Evolutionary conservation across 1,284 basidiomycete species (phyloP).

Genomic region (Boletellus sp.): DNA sequence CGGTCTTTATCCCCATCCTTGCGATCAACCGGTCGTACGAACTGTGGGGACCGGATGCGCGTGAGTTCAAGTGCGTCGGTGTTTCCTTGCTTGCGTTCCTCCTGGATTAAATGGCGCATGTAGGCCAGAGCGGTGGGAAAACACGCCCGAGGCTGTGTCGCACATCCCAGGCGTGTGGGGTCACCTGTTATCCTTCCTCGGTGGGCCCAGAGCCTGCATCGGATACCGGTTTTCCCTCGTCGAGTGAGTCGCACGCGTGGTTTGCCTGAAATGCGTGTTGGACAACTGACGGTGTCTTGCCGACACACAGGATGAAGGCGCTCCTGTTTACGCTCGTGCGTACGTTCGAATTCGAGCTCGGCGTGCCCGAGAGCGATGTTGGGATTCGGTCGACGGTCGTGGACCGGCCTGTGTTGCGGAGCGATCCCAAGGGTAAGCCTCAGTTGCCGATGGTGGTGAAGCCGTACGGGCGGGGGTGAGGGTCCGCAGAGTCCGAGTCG

Average conservation of each 20-base stretch:
- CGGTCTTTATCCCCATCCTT: constrained; percentile 39
- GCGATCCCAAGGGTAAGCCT: background rate
- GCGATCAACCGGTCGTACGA: constrained; percentile 37
- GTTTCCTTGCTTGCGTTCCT: background rate
- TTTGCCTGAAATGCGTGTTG: background rate
- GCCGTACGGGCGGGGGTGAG: background rate
- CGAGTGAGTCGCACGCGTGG: constrained; percentile 43
- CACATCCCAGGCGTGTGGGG: constrained; percentile 58
- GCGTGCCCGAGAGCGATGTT: background rate
- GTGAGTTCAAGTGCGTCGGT: constrained; percentile 25
- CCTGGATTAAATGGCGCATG: constrained; percentile 14
- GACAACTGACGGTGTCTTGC: no score
- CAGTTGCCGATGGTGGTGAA: background rate
- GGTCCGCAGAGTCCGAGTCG: no score
- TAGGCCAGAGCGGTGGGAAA: constrained; percentile 58
- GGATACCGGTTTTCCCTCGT: constrained; percentile 73
- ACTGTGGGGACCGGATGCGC: constrained; percentile 47
- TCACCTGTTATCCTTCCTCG: constrained; percentile 58
- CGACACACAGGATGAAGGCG: background rate
- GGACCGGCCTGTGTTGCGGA: background rate
- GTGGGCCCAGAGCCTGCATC: constrained; percentile 60
- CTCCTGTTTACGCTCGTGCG: background rate
- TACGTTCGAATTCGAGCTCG: constrained; percentile 1
- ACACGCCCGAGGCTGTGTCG: constrained; percentile 41
- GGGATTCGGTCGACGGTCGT: background rate